Evolutionary conservation across 306 rosid species (phyloP), one percentile per base, ranked within the genome.

Genomic region (Pueraria montana): DNA sequence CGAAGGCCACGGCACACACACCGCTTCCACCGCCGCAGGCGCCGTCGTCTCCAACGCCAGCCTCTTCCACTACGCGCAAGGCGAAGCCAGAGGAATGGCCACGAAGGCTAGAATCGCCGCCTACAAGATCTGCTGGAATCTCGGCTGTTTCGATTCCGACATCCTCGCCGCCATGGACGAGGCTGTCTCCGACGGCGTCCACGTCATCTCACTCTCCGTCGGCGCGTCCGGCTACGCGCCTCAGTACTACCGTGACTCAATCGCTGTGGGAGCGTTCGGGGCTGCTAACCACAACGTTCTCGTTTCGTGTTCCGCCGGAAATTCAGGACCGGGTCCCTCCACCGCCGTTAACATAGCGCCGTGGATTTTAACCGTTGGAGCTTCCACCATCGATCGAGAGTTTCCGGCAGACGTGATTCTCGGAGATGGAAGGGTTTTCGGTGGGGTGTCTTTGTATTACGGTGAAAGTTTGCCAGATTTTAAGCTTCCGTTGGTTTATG

Each of bases 141-240:
- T 42, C 2, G 96, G 99, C 0, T 96, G 98, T 56, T 96, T 77
- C 40, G 98, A 96, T 23, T 96, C 96, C 3, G 96, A 96, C 45
- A 96, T 96, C 17, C 91, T 92, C n/a, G 99, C 98, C 26, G 97
- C 99, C 18, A 90, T 96, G 94, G 97, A 96, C 81, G 92, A 92
- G 73, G 99, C 99, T 4, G 87, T 96, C 21, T 59, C 90, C 4
- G 96, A 96, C 61, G 98, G 96, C 0, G 96, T 93, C 16, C 88
- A 93, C 66, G 50, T 96, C 2, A 93, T 96, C 24, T 96, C 96
- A 0, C 94, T 96, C 26, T 96, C 99, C 1, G 98, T 96, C n/a
- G 97, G 99, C 5, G 74, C 98, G 3, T 26, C 4, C 0, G 93
- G 98, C 0, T 82, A 78, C 1, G 89, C 96, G 1, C 92, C 96